These are phyloP conservation scores for Ascosphaera apis DNA, from an alignment of 2,329 filamentous ascomycete genomes.

Conservation along the genomic window DNA sequence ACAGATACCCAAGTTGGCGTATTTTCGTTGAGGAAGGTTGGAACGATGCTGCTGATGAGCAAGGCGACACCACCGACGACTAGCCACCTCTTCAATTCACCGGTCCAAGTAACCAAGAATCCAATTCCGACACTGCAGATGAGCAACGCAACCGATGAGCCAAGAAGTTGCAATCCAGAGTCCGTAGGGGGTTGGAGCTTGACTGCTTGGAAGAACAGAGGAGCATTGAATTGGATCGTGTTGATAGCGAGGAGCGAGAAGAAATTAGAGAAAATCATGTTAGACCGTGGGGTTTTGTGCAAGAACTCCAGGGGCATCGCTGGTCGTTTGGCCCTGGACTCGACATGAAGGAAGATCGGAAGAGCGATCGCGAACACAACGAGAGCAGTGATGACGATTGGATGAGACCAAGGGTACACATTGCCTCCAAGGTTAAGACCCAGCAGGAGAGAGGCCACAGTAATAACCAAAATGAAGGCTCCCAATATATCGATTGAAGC, in stretches of 20 bases:
- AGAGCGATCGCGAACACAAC: constrained; percentile 17
- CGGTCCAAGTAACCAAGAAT: constrained; percentile 36
- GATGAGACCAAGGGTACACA: constrained; percentile 27
- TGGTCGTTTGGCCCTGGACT: constrained; percentile 21
- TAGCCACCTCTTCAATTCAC: constrained; percentile 36
- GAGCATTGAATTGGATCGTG: constrained; percentile 44
- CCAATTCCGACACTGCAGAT: constrained; percentile 33
- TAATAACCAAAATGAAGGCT: constrained; percentile 22
- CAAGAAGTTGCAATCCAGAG: constrained; percentile 48
- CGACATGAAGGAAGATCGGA: constrained; percentile 18
- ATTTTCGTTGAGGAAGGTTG: constrained; percentile 27
- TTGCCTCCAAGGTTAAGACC: constrained; percentile 31
- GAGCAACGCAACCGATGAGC: constrained; percentile 36
- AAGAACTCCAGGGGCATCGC: constrained; percentile 28
- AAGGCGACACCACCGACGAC: constrained; percentile 26
- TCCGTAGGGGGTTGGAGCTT: constrained; percentile 44
- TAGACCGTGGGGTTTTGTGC: constrained; percentile 23
- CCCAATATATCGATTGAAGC: constrained; percentile 27
- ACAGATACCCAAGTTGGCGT: constrained; percentile 32
- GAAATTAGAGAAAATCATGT: constrained; percentile 29
- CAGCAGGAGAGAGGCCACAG: constrained; percentile 26
- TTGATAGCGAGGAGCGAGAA: constrained; percentile 27
- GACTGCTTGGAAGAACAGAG: constrained; percentile 56
- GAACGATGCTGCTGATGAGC: constrained; percentile 27
- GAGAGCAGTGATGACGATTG: constrained; percentile 25